Evolutionary conservation across 768 basidiomycete species (phyloP).

Genomic region (Solioccasus polychromus): DNA sequence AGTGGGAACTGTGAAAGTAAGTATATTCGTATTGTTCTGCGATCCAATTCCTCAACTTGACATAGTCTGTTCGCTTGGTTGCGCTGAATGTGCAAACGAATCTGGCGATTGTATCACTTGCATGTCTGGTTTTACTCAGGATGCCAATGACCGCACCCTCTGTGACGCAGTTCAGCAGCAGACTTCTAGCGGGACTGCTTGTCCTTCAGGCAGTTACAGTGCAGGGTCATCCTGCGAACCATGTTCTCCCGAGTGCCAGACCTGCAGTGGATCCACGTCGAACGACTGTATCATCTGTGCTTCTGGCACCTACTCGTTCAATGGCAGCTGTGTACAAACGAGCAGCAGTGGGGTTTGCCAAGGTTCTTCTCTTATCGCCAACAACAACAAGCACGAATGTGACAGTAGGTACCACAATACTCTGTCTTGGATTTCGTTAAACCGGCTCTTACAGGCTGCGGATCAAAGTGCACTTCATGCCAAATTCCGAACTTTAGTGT

Average conservation of each 20-base stretch:
- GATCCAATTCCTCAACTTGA: constrained; percentile 1
- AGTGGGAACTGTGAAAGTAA: constrained; percentile 72
- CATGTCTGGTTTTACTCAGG: constrained; percentile 63
- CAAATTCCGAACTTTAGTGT: constrained; percentile 68
- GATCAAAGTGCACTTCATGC: constrained; percentile 78
- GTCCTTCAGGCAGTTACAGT: constrained; percentile 66
- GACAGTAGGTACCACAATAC: constrained; percentile 52
- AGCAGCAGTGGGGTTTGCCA: constrained; percentile 70
- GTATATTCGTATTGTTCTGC: constrained; percentile 8
- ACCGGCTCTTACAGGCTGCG: constrained; percentile 56
- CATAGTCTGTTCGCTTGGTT: constrained; percentile 71
- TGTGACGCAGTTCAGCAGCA: constrained; percentile 55
- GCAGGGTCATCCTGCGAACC: constrained; percentile 49
- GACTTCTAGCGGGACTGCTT: constrained; percentile 51
- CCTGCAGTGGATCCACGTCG: constrained; percentile 66
- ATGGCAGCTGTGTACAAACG: constrained; percentile 68
- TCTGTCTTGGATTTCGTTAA: neutral
- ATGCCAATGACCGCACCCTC: constrained; percentile 61
- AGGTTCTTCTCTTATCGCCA: constrained; percentile 66
- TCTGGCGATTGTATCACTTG: constrained; percentile 74
- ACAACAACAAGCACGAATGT: constrained; percentile 81
- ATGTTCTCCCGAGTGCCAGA: constrained; percentile 66
- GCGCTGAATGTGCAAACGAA: constrained; percentile 61
- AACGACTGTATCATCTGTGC: constrained; percentile 72
- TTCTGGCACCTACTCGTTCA: constrained; percentile 55